A percentile compares a stretch with the other conserved stretches of the same genome.
Evolutionary conservation across 2,329 filamentous ascomycete species (phyloP).

Genomic region (Verticillium zaregamsianum): DNA sequence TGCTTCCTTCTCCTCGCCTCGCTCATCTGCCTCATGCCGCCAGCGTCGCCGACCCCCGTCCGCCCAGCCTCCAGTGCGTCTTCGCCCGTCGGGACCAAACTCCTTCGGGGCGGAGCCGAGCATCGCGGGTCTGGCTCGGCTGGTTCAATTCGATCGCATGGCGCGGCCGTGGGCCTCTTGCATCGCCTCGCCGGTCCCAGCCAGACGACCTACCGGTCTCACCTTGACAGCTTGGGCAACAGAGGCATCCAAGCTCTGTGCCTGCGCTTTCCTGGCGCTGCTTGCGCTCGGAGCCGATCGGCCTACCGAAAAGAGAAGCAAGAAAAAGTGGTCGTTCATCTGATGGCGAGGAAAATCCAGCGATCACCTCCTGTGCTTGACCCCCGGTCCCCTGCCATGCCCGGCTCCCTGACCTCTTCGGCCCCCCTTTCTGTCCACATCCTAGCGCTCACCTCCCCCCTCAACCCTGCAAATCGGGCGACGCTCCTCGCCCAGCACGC

Average conservation of each 20-base stretch:
- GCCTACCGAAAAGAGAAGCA: not conserved
- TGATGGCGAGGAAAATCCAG: not conserved
- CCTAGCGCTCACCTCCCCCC: not conserved
- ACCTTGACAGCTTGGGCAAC: not conserved
- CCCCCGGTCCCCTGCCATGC: not conserved
- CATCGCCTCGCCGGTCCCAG: not conserved
- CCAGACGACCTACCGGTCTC: not conserved
- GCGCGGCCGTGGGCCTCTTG: not conserved
- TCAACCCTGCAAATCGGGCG: not conserved
- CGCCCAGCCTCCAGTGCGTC: not conserved
- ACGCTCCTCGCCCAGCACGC: not conserved
- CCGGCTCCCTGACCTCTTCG: not conserved
- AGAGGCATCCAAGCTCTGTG: not conserved
- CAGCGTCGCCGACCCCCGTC: not conserved
- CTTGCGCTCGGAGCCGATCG: not conserved
- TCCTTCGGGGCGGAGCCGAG: not conserved
- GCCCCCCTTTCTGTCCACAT: not conserved
- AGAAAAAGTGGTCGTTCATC: not conserved
- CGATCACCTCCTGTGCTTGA: not conserved
- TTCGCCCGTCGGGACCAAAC: not conserved
- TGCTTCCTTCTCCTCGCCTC: not conserved
- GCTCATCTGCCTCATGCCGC: not conserved
- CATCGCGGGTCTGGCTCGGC: not conserved
- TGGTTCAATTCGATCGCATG: not conserved
- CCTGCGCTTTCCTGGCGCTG: not conserved